Percentiles rank a stretch among this genome's conserved stretches.
Evolutionary conservation across 2,329 filamentous ascomycete species (phyloP).

Genomic region (Nothophoma quercina): DNA sequence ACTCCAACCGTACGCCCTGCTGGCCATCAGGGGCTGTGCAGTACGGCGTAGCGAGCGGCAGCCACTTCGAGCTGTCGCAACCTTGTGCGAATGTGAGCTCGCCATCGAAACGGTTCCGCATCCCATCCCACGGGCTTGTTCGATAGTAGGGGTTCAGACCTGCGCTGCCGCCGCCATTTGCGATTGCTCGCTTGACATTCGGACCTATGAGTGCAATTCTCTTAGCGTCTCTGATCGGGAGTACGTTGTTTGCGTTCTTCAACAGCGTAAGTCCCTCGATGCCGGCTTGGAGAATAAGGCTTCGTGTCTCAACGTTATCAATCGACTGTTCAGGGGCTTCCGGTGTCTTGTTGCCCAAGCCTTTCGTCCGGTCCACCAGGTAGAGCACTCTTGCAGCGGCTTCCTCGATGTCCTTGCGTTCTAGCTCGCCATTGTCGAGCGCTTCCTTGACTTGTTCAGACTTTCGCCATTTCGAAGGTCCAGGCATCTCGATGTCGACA

Average conservation of each 20-base stretch:
- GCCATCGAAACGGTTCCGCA: conserved; percentile 61
- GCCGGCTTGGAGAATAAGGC: conserved; percentile 67
- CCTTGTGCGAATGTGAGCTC: conserved; percentile 68
- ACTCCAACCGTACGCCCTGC: conserved; percentile 69
- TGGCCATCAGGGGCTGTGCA: conserved; percentile 65
- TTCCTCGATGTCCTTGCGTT: conserved; percentile 58
- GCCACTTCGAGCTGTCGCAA: conserved; percentile 71
- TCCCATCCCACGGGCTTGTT: conserved; percentile 70
- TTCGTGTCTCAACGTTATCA: conserved; percentile 62
- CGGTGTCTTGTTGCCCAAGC: conserved; percentile 61
- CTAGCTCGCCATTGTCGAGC: conserved; percentile 46
- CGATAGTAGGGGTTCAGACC: conserved; percentile 74
- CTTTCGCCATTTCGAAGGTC: conserved; percentile 51
- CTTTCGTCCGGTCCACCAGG: conserved; percentile 67
- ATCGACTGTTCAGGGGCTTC: conserved; percentile 66
- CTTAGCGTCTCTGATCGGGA: conserved; percentile 65
- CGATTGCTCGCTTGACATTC: conserved; percentile 72
- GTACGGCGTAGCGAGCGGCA: conserved; percentile 67
- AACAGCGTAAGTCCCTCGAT: conserved; percentile 69
- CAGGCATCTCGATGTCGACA: conserved; percentile 53
- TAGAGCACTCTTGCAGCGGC: conserved; percentile 66
- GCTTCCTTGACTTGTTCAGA: conserved; percentile 44
- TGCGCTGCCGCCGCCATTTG: conserved; percentile 72
- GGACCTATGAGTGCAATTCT: conserved; percentile 73
- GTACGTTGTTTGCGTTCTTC: conserved; percentile 67